Base-by-base conservation (phyloP, 2,329 filamentous ascomycete genomes). In the Davidsoniella neocaledoniae region DNA sequence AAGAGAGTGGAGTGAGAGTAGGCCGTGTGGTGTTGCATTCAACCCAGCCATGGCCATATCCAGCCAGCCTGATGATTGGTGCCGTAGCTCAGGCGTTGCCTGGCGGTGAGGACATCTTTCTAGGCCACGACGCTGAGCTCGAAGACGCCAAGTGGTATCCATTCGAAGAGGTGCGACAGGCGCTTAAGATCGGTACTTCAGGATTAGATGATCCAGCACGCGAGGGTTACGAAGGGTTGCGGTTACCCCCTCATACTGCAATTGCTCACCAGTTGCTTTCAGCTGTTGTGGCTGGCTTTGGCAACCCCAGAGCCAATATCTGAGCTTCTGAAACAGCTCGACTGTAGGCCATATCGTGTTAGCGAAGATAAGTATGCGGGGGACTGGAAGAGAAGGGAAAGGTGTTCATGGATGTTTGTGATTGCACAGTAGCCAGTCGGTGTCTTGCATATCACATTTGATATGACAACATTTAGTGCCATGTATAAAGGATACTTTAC, bases 211-310 rank as follows among this genome's bases (percentile, higher is more conserved):
- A 83, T 40, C 62, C 68, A 1, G 67, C 81, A 1, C 74, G 77
- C 0, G 66, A 74, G 39, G 81, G 73, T 60, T 81, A 79, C 61
- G 87, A 86, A 0, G 76, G 72, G 3, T 63, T 98, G 67, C 76
- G 86, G 50, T 64, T 98, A 60, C 91, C 91, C 43, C 86, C 87
- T 2, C 68, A 72, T 52, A 94, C 87, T 36, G 90, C 91, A 1
- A 96, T 98, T 72, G 91, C 91, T 14, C 84, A 96, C 63, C 83
- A 88, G 62, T 66, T 96, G 60, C 79, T 98, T 57, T 73, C 70
- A 48, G 86, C 87, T 1, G 86, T 94, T 12, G 75, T 81, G 0
- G 77, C 79, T 46, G 86, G 86, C 0, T 91, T 51, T 48, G 54
- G 49, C 10, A 43, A 40, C n/a, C 42, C 43, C 33, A 42, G 33